Evolutionary conservation across 805 yeast genomes (phyloP), one percentile per base, ranked within the genome.

Genomic region (Kregervanrija pseudodelftensis): DNA sequence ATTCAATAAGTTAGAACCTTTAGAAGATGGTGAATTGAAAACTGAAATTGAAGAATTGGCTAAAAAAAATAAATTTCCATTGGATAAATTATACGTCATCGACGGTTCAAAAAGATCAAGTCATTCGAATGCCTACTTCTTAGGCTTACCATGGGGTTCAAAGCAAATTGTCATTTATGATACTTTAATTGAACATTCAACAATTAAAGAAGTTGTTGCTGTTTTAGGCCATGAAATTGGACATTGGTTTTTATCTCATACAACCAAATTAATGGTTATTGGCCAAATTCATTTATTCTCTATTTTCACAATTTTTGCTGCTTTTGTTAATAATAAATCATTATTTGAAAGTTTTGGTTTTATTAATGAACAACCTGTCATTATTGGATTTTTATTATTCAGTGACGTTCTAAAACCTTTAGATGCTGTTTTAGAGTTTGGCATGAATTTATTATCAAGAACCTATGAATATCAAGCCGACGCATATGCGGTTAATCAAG

Each of bases 151-250:
- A 36, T 91, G 97, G 91, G 69, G 70, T 15, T 82, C 88, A 46
- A 93, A 93, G 67, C 91, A 90, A 66, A 93, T 93, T 67, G 98
- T 93, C 42, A 75, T 93, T 37, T 93, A 73, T 61, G 99, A 93
- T 57, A 93, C 97, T 9, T 76, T 93, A 67, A 82, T 93, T 51
- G 79, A 85, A 49, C 83, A 86, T 47, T 81, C 89, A 32, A 67
- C 89, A 30, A 75, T 78, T 30, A 76, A 74, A 37, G 95, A 93
- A 65, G 86, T 89, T 36, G 87, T 89, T 42, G 97, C 98, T 42
- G 96, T 93, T 1, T 73, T 91, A 52, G 98, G 95, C n/a, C 99
- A 93, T 61, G 99, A 93, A 69, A 83, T 93, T 54, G 99, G 99
- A 42, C 99, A 93, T 64, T 93, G 99, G 99, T 82, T 83, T 56